Percentiles rank a stretch among this genome's conserved stretches.
These are phyloP conservation scores for Solanum aculeatissimum DNA, from an alignment of 305 asterid genomes.

Conservation along the genomic window DNA sequence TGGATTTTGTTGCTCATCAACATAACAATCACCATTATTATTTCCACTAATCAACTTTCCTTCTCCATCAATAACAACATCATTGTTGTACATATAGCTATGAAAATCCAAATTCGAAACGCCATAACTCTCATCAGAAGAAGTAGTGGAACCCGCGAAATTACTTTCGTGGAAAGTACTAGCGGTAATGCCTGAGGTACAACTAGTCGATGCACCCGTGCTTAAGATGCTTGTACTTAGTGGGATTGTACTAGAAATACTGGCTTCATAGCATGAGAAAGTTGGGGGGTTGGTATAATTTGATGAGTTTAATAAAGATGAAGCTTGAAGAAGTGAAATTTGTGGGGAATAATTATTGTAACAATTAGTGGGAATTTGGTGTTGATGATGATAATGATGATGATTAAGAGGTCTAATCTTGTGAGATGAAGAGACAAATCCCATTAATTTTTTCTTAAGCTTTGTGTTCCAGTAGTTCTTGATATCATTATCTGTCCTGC, in stretches of 20 bases:
- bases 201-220: not conserved
- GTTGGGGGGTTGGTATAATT: slow-evolving; percentile 3
- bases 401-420: slow-evolving; percentile 9
- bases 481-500: slow-evolving; percentile 60
- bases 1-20: slow-evolving; percentile 14
- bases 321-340: slow-evolving; percentile 12
- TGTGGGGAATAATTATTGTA: not conserved
- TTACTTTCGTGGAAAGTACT: slow-evolving; percentile 10
- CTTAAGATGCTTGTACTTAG: slow-evolving; percentile 4
- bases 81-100: slow-evolving; percentile 6
- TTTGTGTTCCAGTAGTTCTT: slow-evolving; percentile 73
- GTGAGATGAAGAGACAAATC: not conserved
- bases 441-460: slow-evolving; percentile 49
- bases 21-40: not conserved
- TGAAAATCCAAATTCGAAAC: slow-evolving; percentile 4
- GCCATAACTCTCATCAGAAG: slow-evolving; percentile 32
- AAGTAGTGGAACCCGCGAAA: slow-evolving; percentile 10
- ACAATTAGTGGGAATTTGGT: not conserved
- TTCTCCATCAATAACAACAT: not conserved
- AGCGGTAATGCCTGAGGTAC: not conserved
- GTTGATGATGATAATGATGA: not conserved
- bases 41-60: not conserved
- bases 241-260: slow-evolving; percentile 1
- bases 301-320: slow-evolving; percentile 4
- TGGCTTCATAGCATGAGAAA: slow-evolving; percentile 7